Conservation (phyloP, 1,139 yeast species). For the Pichia sp. region DNA sequence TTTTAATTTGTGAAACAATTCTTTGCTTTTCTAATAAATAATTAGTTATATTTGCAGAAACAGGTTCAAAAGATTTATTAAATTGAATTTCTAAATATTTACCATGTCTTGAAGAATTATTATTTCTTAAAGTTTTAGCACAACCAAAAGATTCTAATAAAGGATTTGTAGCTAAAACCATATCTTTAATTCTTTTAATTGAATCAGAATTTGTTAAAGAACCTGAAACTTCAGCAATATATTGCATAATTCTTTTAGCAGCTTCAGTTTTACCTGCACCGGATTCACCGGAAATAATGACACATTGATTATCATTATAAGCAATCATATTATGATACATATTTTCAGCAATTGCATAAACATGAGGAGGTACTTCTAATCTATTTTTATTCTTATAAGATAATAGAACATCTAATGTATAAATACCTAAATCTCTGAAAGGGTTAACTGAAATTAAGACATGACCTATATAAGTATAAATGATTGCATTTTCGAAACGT, state of each 20-base stretch:
- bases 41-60: slow-evolving; percentile 93
- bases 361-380: slow-evolving; percentile 98
- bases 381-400: slow-evolving; percentile 87
- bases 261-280: slow-evolving; percentile 99
- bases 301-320: slow-evolving; percentile 94
- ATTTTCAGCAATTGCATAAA: slow-evolving; percentile 93
- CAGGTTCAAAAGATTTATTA: slow-evolving; percentile 76
- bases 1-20: slow-evolving; percentile 85
- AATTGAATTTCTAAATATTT: slow-evolving; percentile 90
- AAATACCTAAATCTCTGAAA: slow-evolving; percentile 90
- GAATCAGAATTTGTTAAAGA: slow-evolving; percentile 44
- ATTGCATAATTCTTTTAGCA: slow-evolving; percentile 97
- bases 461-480: slow-evolving; percentile 84
- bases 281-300: slow-evolving; percentile 95
- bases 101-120: slow-evolving; percentile 96
- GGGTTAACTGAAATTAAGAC: slow-evolving; percentile 95
- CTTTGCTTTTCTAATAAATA: slow-evolving; percentile 91
- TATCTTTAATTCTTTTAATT: slow-evolving; percentile 84
- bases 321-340: slow-evolving; percentile 95
- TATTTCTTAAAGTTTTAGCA: slow-evolving; percentile 93
- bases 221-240: slow-evolving; percentile 82
- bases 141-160: slow-evolving; percentile 95
- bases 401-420: slow-evolving; percentile 67
- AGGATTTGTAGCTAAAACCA: slow-evolving; percentile 98
- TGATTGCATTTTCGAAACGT: slow-evolving; percentile 81